A percentile compares a stretch with the other conserved stretches of the same genome.
phyloP scores from a whole-genome alignment of 495 filamentous ascomycete genomes.

The Aspergillus leporis region DNA sequence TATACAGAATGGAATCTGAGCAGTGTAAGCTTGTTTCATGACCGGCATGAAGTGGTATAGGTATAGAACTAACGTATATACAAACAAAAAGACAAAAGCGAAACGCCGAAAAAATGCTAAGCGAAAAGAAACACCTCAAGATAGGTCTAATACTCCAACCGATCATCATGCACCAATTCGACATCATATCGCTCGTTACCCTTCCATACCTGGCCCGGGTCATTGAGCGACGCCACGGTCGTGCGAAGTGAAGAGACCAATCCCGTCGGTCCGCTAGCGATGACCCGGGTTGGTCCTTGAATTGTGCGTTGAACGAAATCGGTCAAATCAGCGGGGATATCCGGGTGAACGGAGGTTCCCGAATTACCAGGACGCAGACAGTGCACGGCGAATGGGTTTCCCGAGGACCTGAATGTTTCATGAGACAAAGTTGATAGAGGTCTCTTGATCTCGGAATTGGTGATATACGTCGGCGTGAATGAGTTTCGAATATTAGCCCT shows the following conservation, averaged over 20 bases:
- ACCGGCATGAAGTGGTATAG: not conserved
- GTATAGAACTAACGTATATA: not conserved
- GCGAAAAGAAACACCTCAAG: not conserved
- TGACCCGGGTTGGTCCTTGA: constrained; percentile 51
- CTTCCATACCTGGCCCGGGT: constrained; percentile 49
- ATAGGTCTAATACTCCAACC: constrained; percentile 26
- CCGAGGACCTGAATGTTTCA: too few relatives aligned
- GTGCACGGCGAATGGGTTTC: constrained; percentile 11
- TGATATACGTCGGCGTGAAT: not conserved
- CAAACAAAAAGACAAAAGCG: not conserved
- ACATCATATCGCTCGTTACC: constrained; percentile 59
- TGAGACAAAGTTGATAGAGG: not conserved
- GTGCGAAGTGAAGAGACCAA: constrained; percentile 57
- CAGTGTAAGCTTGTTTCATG: not conserved
- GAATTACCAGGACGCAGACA: not conserved
- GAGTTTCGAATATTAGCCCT: constrained; percentile 4
- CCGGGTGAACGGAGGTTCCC: constrained; percentile 24
- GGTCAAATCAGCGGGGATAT: constrained; percentile 23
- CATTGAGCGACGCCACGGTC: constrained; percentile 55
- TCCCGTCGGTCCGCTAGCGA: constrained; percentile 61
- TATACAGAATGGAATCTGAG: not conserved
- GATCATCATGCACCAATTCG: constrained; percentile 55
- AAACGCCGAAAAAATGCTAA: constrained; percentile 12
- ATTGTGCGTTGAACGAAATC: constrained; percentile 31
- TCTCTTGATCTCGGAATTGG: constrained; percentile 12